phyloP scores from a whole-genome alignment of 352 stramenopile genomes.

The Plasmopara halstedii region DNA sequence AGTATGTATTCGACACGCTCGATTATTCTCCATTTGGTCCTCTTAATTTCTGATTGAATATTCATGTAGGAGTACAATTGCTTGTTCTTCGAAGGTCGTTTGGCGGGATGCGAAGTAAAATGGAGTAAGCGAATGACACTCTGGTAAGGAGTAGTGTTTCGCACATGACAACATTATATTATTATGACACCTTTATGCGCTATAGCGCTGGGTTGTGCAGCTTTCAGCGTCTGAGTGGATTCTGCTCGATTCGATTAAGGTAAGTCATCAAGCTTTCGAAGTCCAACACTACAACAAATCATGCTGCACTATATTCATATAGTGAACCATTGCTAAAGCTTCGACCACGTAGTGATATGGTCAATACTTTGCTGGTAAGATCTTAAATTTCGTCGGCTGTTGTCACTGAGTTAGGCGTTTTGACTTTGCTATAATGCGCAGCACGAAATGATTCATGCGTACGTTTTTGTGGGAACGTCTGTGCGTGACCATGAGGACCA shows the following conservation, averaged over 20 bases:
- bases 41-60: background rate
- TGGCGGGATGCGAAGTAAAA: constrained; percentile 77
- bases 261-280: constrained; percentile 6
- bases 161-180: background rate
- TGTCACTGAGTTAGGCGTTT: background rate
- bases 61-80: constrained; percentile 64
- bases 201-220: constrained; percentile 70
- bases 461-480: constrained; percentile 72
- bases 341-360: constrained; percentile 66
- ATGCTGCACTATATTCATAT: background rate
- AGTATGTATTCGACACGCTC: constrained; percentile 13
- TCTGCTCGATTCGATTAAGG: constrained; percentile 82
- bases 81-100: constrained; percentile 75
- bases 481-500: constrained; percentile 83
- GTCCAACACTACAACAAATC: too few relatives aligned
- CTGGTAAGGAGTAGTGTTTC: constrained; percentile 32
- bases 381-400: background rate
- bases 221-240: constrained; percentile 62
- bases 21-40: too few relatives aligned
- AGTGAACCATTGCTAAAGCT: constrained; percentile 80
- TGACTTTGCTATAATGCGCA: constrained; percentile 12
- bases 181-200: background rate
- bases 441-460: constrained; percentile 90
- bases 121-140: constrained; percentile 88
- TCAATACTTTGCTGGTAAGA: constrained; percentile 79